phyloP scores from a whole-genome alignment of 305 asterid genomes.

The Fraxinus dipetala region DNA sequence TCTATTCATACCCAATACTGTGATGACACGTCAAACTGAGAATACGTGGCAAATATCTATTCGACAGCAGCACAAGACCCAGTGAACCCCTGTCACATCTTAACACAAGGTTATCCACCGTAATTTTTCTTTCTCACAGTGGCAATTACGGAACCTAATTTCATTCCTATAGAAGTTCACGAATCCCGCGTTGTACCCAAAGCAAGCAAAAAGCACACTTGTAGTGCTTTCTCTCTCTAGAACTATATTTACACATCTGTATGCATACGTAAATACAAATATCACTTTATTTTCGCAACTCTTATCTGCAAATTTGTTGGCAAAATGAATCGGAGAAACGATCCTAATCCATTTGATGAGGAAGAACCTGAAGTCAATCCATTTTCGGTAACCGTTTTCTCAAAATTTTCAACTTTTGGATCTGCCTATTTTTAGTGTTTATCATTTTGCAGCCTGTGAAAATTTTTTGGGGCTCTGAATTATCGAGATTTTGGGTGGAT shows the following conservation, averaged over 20 bases:
- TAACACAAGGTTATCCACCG: neutral
- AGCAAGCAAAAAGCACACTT: slow-evolving; percentile 18
- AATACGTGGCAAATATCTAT: neutral
- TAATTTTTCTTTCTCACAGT: slow-evolving; percentile 2
- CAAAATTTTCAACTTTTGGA: neutral
- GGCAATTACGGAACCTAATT: slow-evolving; percentile 19
- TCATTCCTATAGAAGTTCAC: slow-evolving; percentile 13
- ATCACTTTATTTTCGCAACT: slow-evolving; percentile 13
- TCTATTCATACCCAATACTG: neutral
- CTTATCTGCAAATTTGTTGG: slow-evolving; percentile 20
- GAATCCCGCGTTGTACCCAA: slow-evolving; percentile 30
- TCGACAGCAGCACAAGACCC: neutral
- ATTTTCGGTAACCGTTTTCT: slow-evolving; percentile 53
- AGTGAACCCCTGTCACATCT: neutral
- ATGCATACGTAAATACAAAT: slow-evolving; percentile 14
- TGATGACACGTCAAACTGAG: neutral
- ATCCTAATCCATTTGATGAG: slow-evolving; percentile 92
- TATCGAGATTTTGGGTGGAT: slow-evolving; percentile 15
- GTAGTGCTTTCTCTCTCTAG: slow-evolving; percentile 1
- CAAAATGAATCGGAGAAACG: slow-evolving; percentile 66
- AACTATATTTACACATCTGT: neutral
- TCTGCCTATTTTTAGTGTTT: slow-evolving; percentile 8
- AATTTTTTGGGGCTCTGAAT: neutral
- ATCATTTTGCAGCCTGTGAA: neutral
- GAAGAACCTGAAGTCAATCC: slow-evolving; percentile 96